Conservation (phyloP, 2,329 filamentous ascomycete genomes). For the Venturia pyrina region DNA sequence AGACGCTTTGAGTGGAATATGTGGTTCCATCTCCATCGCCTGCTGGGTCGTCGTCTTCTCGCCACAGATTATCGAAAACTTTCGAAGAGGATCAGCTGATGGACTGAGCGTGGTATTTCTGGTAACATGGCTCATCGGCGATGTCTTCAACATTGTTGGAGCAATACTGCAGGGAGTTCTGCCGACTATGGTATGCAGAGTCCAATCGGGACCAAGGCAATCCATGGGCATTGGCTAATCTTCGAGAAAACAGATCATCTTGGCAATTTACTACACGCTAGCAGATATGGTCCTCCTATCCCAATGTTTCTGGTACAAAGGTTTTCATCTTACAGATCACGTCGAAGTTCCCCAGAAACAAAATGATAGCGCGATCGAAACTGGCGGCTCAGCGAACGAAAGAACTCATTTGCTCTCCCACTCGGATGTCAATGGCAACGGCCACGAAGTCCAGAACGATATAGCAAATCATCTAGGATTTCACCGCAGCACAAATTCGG, state of each 20-base stretch:
- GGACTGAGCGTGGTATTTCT: conserved; percentile 87
- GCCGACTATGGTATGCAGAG: conserved; percentile 68
- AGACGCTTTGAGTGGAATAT: conserved; percentile 85
- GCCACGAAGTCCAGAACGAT: not conserved
- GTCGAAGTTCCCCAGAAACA: conserved; percentile 14
- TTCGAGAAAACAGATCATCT: conserved; percentile 50
- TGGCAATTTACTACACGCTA: conserved; percentile 90
- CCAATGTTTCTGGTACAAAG: conserved; percentile 94
- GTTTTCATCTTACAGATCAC: conserved; percentile 47
- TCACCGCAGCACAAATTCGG: conserved; percentile 15
- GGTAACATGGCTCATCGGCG: conserved; percentile 82
- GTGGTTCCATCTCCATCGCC: conserved; percentile 89
- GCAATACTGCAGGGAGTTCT: conserved; percentile 82
- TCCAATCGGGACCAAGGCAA: not conserved
- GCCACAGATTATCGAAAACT: conserved; percentile 93
- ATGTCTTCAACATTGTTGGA: conserved; percentile 94
- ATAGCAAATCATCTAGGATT: conserved; percentile 17
- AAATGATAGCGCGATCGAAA: conserved; percentile 17
- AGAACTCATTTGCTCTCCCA: conserved; percentile 23
- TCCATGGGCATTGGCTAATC: not conserved
- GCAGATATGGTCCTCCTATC: conserved; percentile 79
- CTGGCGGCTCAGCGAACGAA: conserved; percentile 27
- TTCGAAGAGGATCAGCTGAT: conserved; percentile 64
- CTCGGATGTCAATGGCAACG: not conserved
- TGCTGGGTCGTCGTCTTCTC: conserved; percentile 98